Conservation (phyloP, 78 protist species). For the Creolimax fragrantissima region DNA sequence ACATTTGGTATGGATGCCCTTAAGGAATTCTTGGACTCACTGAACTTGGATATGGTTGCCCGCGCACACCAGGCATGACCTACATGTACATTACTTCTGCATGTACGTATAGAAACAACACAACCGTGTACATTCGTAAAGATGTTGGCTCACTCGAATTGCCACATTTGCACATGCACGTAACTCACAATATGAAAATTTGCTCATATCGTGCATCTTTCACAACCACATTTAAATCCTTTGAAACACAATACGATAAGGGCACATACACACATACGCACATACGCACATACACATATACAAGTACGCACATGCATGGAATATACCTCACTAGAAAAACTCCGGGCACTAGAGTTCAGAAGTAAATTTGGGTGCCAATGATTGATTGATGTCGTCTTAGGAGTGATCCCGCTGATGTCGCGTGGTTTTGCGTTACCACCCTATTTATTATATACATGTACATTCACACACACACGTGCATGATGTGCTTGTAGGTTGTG, state of each 20-base stretch:
- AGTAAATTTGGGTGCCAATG: not conserved
- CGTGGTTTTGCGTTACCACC: not conserved
- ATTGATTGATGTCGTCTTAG: not conserved
- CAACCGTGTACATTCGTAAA: not conserved
- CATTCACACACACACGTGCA: too few relatives aligned
- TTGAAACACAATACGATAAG: not conserved
- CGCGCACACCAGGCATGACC: conserved; percentile 93
- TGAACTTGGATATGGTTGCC: conserved; percentile 94
- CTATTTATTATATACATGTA: not conserved
- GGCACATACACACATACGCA: not conserved
- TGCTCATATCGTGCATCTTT: not conserved
- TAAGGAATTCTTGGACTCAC: conserved; percentile 69
- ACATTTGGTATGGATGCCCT: conserved; percentile 96
- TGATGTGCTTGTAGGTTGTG: too few relatives aligned
- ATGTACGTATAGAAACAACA: not conserved
- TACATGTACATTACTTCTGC: not conserved
- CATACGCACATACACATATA: not conserved
- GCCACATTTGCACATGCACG: not conserved
- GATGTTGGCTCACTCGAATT: too few relatives aligned
- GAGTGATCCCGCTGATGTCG: not conserved
- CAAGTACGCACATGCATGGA: not conserved
- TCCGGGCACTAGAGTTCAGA: not conserved
- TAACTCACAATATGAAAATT: not conserved
- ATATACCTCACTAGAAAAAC: not conserved
- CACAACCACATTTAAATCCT: not conserved